Conservation (phyloP, 768 basidiomycete genomes). For the Auricularia heimuer region DNA sequence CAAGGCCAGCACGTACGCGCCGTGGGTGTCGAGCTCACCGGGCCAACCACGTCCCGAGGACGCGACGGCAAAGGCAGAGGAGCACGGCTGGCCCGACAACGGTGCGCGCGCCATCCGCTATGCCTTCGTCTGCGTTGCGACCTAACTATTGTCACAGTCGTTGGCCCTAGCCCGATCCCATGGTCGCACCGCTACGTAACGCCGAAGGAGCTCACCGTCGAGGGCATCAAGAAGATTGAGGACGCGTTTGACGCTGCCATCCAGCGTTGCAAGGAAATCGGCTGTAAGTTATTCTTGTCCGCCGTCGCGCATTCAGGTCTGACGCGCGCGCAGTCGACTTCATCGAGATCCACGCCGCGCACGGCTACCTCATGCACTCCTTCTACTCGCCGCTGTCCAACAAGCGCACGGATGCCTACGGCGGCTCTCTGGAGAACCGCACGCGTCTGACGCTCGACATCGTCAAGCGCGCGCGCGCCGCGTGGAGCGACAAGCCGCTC, state of each 20-base stretch:
- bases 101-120: constrained; percentile 26
- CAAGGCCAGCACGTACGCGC: constrained; percentile 62
- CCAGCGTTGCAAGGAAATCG: constrained; percentile 45
- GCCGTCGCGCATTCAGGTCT: neutral
- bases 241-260: constrained; percentile 50
- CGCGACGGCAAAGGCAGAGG: constrained; percentile 32
- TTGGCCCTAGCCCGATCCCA: constrained; percentile 48
- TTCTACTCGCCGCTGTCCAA: constrained; percentile 75
- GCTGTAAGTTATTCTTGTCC: constrained; percentile 39
- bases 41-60: constrained; percentile 21
- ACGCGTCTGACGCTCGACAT: constrained; percentile 57
- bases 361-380: constrained; percentile 57
- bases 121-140: neutral
- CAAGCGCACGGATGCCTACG: constrained; percentile 57
- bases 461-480: constrained; percentile 38
- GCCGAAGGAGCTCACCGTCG: constrained; percentile 50
- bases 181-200: constrained; percentile 41
- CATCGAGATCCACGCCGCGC: constrained; percentile 64
- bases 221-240: constrained; percentile 46
- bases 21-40: constrained; percentile 45
- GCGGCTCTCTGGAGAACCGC: constrained; percentile 66
- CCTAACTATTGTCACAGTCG: constrained; percentile 31
- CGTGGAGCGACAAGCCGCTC: constrained; percentile 57
- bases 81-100: constrained; percentile 59
- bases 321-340: constrained; percentile 42